A percentile compares a stretch with the other conserved stretches of the same genome.
Evolutionary conservation across 306 rosid genomes (phyloP).

Genomic region (Gillenia trifoliata): DNA sequence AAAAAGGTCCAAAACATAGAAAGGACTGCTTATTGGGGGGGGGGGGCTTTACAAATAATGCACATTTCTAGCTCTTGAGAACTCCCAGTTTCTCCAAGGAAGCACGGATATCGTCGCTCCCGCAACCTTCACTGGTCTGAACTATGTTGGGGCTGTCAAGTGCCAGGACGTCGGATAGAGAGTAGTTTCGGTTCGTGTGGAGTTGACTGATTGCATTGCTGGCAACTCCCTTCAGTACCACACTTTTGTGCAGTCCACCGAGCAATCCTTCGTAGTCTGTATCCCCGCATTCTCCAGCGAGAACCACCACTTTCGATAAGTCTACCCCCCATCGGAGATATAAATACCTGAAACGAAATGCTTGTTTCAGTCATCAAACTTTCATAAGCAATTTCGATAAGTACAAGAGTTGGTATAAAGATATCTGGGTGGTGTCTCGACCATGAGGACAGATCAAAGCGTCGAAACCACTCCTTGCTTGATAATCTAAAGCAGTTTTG

Average conservation of each 20-base stretch:
- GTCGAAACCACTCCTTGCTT: no score
- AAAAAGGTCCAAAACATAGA: neutral
- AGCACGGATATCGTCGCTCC: constrained; percentile 52
- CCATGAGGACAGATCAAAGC: no score
- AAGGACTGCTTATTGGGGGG: neutral
- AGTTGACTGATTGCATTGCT: constrained; percentile 59
- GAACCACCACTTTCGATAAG: constrained; percentile 84
- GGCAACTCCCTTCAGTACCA: constrained; percentile 73
- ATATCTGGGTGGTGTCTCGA: no score
- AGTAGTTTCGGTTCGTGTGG: constrained; percentile 77
- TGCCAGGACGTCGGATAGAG: constrained; percentile 84
- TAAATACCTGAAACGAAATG: constrained; percentile 60
- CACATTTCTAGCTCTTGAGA: constrained; percentile 33
- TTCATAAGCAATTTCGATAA: constrained; percentile 12
- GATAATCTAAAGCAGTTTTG: neutral
- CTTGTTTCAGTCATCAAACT: constrained; percentile 15
- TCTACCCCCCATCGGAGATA: constrained; percentile 96
- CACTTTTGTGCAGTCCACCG: constrained; percentile 78
- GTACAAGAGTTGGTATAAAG: no score
- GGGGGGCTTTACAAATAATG: neutral
- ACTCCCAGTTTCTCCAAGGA: constrained; percentile 66
- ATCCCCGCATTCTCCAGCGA: constrained; percentile 93
- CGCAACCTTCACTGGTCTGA: constrained; percentile 53
- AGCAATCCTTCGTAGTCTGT: constrained; percentile 95
- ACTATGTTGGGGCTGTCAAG: constrained; percentile 63